A percentile compares a stretch with the other conserved stretches of the same genome.
phyloP scores from a whole-genome alignment of 148 eudicot genomes.

The Rhododendron griersonianum region DNA sequence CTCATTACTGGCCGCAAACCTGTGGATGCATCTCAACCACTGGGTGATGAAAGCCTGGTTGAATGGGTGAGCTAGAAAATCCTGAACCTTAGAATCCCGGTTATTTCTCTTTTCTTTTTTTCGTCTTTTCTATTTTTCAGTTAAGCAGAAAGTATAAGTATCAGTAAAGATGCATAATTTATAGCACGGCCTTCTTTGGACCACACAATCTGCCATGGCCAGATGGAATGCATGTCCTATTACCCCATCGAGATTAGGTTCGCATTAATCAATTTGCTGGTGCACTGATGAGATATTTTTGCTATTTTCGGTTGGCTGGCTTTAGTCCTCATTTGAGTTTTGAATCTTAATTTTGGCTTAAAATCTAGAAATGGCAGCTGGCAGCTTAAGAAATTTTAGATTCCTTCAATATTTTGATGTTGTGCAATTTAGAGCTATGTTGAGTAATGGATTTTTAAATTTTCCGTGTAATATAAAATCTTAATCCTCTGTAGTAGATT shows the following conservation, averaged over 20 bases:
- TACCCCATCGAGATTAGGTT: background rate
- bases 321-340: background rate
- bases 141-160: background rate
- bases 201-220: conserved; percentile 1
- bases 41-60: conserved; percentile 95
- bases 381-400: background rate
- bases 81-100: background rate
- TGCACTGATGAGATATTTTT: background rate
- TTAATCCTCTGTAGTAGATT: background rate
- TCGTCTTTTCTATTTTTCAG: background rate
- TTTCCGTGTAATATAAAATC: background rate
- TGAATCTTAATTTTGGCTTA: background rate
- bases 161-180: conserved; percentile 1
- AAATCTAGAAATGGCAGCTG: background rate
- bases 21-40: conserved; percentile 75
- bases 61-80: conserved; percentile 75
- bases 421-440: background rate
- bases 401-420: background rate
- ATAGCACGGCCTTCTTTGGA: background rate
- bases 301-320: background rate
- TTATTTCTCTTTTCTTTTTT: background rate
- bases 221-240: background rate
- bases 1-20: conserved; percentile 89
- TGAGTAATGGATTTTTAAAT: background rate
- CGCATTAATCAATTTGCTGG: background rate